Conservation (phyloP, 73 alveolate genomes). For the Symbiodinium natans region DNA sequence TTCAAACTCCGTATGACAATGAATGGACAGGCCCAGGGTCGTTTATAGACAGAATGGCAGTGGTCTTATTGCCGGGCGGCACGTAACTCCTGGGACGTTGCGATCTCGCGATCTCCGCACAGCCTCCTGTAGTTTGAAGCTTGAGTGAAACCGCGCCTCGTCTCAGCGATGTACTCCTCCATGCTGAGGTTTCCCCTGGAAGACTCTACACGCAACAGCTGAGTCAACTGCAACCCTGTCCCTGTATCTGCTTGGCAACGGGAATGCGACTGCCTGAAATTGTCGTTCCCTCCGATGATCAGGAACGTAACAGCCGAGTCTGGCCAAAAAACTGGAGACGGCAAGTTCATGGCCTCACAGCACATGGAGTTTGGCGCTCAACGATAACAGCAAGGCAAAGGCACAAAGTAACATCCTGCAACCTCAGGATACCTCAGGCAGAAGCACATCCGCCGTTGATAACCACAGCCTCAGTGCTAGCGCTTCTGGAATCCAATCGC, state of each 20-base stretch:
- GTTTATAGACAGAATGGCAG: conserved; percentile 56
- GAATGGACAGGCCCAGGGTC: not conserved
- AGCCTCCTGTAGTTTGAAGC: not conserved
- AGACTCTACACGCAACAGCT: not conserved
- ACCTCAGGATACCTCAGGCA: not conserved
- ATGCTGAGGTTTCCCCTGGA: conserved; percentile 72
- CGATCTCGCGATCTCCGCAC: not conserved
- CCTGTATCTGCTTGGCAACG: too few relatives aligned
- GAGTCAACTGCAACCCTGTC: too few relatives aligned
- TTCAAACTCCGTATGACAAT: too few relatives aligned
- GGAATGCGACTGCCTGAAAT: conserved; percentile 15
- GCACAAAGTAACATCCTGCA: not conserved
- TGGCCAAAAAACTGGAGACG: conserved; percentile 37
- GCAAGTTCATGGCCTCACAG: conserved; percentile 61
- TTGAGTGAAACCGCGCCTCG: not conserved
- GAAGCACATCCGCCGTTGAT: conserved; percentile 55
- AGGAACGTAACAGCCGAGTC: conserved; percentile 39
- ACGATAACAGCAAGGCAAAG: not conserved
- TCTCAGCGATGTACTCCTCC: conserved; percentile 64
- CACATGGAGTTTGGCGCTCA: not conserved
- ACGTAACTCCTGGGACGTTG: conserved; percentile 33
- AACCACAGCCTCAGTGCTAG: conserved; percentile 23
- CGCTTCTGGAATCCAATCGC: not conserved
- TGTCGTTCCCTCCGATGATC: conserved; percentile 90
- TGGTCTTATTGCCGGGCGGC: conserved; percentile 54